Base-by-base conservation (phyloP, 768 basidiomycete genomes). In the Boletus sp. region DNA sequence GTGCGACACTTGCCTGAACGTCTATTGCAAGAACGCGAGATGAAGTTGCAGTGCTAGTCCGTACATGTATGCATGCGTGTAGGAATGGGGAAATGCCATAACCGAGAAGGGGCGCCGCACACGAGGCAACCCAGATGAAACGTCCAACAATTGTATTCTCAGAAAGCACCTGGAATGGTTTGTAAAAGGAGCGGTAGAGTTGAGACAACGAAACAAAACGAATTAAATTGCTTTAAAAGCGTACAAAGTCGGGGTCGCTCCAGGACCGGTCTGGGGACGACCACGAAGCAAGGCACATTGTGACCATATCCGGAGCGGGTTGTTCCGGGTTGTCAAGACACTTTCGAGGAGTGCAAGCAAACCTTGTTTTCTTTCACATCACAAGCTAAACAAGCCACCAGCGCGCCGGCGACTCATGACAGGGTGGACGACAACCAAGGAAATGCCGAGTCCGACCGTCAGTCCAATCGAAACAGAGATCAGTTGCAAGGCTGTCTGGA, bases 391-490 rank as follows among this genome's bases (percentile, higher is more conserved):
- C 52, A 87, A 70, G 2, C 84, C 84, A 7, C 77, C 80, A 33
- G 83, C 81, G 10, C 83, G 73, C 49, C 77, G 74, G 23, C 79
- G 73, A 55, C 83, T 83, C 63, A 79, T 82, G 35, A 85, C 74
- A 4, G 84, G 85, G 67, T 85, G 80, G 4, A 87, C 83, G 23
- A 87, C 66, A 2, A 82, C 84, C 21, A 89, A 74, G 4, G 85
- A 80, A 37, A 90, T 78, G 14, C 88, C 87, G 5, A 92, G 72
- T 5, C 90, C 90, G 57, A 94, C 87, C 0, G 89, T 88, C n/a
- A 88, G 70, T 7, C 83, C 90, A 63, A 93, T 83, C 17, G 86
- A 82, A 10, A 92, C 89, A 8, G 84, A 80, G 29, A 93, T 82
- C 37, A 93, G 75, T 67, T 87, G 87, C 58, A 88, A 73, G 5